A percentile compares a stretch with the other conserved stretches of the same genome.
phyloP scores from a whole-genome alignment of 495 filamentous ascomycete species.

The Xylaria castorea region DNA sequence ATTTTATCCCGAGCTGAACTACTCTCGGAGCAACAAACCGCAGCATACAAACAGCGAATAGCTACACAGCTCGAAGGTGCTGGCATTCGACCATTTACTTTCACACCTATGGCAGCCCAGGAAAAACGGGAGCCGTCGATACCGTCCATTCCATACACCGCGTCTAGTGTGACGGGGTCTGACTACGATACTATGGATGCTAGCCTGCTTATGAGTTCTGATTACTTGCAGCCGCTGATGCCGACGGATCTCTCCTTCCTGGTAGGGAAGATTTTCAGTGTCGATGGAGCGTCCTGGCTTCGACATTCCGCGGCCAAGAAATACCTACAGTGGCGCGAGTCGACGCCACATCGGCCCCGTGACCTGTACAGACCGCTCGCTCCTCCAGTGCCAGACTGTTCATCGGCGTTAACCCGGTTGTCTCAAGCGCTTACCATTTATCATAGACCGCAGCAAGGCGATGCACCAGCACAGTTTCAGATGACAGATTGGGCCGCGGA shows the following conservation, averaged over 20 bases:
- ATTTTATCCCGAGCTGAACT: constrained; percentile 81
- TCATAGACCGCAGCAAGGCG: constrained; percentile 76
- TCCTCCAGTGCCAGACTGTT: constrained; percentile 18
- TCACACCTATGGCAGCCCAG: constrained; percentile 48
- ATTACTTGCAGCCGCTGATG: constrained; percentile 86
- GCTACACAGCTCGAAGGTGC: constrained; percentile 63
- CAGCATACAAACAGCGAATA: constrained; percentile 67
- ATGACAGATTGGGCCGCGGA: constrained; percentile 91
- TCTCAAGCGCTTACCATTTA: constrained; percentile 75
- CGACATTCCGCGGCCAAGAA: constrained; percentile 88
- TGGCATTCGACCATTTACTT: constrained; percentile 72
- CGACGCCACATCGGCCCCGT: constrained; percentile 34
- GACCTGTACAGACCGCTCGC: constrained; percentile 39
- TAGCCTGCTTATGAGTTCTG: constrained; percentile 90
- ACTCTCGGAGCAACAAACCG: constrained; percentile 65
- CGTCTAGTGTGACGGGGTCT: constrained; percentile 77
- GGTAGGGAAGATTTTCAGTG: constrained; percentile 76
- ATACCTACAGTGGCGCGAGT: constrained; percentile 70
- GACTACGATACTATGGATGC: constrained; percentile 95
- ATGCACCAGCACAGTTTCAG: constrained; percentile 76
- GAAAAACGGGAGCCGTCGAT: constrained; percentile 24
- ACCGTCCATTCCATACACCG: constrained; percentile 67
- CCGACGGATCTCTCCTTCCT: constrained; percentile 76
- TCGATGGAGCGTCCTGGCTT: constrained; percentile 82
- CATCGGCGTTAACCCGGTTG: constrained; percentile 35